Evolutionary conservation across 2,329 filamentous ascomycete species (phyloP).

Genomic region (Moelleriella libera): DNA sequence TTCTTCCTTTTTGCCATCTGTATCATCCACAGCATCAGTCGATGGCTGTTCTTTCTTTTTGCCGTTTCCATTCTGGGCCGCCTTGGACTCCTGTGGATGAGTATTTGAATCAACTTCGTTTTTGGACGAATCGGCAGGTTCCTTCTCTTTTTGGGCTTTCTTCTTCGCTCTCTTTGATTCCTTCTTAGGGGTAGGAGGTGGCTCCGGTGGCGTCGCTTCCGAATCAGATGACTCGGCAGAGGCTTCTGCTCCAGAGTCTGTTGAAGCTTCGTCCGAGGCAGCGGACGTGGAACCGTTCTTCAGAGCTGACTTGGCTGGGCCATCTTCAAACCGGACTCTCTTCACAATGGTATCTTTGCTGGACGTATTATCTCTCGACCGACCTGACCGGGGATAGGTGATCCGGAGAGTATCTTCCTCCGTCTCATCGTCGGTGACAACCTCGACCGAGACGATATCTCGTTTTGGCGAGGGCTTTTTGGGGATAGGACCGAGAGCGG

Average conservation of each 20-base stretch:
- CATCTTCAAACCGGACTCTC: constrained; percentile 28
- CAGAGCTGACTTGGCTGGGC: constrained; percentile 20
- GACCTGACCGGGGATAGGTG: constrained; percentile 29
- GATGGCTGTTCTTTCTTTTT: no score
- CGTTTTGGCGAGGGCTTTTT: constrained; percentile 12
- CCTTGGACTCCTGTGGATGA: no score
- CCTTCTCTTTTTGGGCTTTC: constrained; percentile 4
- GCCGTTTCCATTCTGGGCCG: no score
- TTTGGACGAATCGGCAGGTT: not conserved
- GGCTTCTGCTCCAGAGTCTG: constrained; percentile 8
- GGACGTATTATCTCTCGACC: constrained; percentile 1
- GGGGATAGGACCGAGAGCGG: constrained; percentile 13
- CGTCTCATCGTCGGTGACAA: constrained; percentile 37
- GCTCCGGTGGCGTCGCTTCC: constrained; percentile 6
- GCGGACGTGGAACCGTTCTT: constrained; percentile 14
- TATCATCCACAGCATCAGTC: no score
- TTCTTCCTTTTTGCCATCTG: not conserved
- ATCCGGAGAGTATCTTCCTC: constrained; percentile 32
- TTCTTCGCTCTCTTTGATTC: constrained; percentile 8
- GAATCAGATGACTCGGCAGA: constrained; percentile 9
- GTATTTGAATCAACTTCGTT: no score
- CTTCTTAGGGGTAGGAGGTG: constrained; percentile 5
- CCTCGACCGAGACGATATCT: constrained; percentile 23
- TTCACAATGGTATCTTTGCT: constrained; percentile 13
- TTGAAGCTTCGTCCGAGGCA: constrained; percentile 9